Evolutionary conservation across 768 basidiomycete genomes (phyloP).

Genomic region (Trametes cinnabarina): DNA sequence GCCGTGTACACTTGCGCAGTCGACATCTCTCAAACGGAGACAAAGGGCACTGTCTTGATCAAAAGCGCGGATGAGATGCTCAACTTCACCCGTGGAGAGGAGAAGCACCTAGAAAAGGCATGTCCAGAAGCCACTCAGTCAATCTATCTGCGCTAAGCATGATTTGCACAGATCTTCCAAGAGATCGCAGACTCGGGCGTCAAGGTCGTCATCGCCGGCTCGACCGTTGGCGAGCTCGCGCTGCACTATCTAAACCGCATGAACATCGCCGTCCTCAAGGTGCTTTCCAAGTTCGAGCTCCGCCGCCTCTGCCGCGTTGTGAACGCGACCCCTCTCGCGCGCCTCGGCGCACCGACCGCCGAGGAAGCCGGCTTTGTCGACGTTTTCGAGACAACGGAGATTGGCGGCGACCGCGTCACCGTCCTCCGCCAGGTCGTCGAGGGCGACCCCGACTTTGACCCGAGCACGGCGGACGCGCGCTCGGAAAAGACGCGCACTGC

Average conservation of each 20-base stretch:
- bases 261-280: constrained; percentile 93
- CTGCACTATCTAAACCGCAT: constrained; percentile 94
- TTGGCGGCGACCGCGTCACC: constrained; percentile 97
- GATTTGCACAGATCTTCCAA: constrained; percentile 77
- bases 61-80: constrained; percentile 96
- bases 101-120: constrained; percentile 93
- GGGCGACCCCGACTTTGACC: constrained; percentile 65
- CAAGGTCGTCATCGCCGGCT: constrained; percentile 90
- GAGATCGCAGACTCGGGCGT: constrained; percentile 97
- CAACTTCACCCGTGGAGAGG: constrained; percentile 94
- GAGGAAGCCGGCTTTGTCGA: constrained; percentile 96
- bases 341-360: constrained; percentile 91
- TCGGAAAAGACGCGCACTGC: constrained; percentile 83
- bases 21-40: constrained; percentile 95
- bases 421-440: constrained; percentile 81
- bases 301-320: constrained; percentile 92
- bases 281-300: constrained; percentile 96
- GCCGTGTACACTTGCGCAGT: constrained; percentile 92
- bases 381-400: constrained; percentile 91
- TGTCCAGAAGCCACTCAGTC: neutral
- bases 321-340: constrained; percentile 93
- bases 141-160: neutral
- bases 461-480: constrained; percentile 28
- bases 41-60: constrained; percentile 96
- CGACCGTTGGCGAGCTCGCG: constrained; percentile 91